Evolutionary conservation across 2,329 filamentous ascomycete genomes (phyloP).

Genomic region (Harringtonia lauricola): DNA sequence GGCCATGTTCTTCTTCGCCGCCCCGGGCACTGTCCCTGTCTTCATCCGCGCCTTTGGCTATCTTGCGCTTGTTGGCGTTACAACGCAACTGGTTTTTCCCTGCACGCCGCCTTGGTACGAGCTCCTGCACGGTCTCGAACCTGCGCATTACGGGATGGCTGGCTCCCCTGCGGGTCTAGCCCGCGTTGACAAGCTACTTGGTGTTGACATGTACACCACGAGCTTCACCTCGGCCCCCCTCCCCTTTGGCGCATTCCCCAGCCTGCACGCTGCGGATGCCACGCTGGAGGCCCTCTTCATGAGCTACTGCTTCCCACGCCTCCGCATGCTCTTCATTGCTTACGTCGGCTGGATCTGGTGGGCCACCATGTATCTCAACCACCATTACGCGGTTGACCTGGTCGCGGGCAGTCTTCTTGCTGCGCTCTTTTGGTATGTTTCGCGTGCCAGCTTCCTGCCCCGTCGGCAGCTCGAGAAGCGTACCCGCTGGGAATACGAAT

Average conservation of each 20-base stretch:
- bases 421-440: conserved; percentile 69
- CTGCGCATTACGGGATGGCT: conserved; percentile 83
- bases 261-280: conserved; percentile 80
- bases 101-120: conserved; percentile 97
- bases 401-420: conserved; percentile 74
- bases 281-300: conserved; percentile 87
- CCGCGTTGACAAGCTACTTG: conserved; percentile 80
- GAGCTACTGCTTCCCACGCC: conserved; percentile 79
- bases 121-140: conserved; percentile 80
- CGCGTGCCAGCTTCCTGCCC: conserved; percentile 70
- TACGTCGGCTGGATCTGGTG: conserved; percentile 96
- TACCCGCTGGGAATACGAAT: conserved; percentile 92
- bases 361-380: conserved; percentile 96
- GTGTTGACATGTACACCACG: conserved; percentile 85
- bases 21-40: conserved; percentile 73
- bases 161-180: conserved; percentile 84
- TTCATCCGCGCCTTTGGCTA: conserved; percentile 86
- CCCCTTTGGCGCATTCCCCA: conserved; percentile 92
- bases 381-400: conserved; percentile 92
- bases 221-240: conserved; percentile 83
- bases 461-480: conserved; percentile 73
- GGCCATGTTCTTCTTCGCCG: conserved; percentile 78
- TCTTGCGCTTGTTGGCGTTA: conserved; percentile 80
- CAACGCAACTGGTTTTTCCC: conserved; percentile 81
- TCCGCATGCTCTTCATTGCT: conserved; percentile 66